Evolutionary conservation across 2,329 filamentous ascomycete species (phyloP).

Genomic region (Aspergillus sp.): DNA sequence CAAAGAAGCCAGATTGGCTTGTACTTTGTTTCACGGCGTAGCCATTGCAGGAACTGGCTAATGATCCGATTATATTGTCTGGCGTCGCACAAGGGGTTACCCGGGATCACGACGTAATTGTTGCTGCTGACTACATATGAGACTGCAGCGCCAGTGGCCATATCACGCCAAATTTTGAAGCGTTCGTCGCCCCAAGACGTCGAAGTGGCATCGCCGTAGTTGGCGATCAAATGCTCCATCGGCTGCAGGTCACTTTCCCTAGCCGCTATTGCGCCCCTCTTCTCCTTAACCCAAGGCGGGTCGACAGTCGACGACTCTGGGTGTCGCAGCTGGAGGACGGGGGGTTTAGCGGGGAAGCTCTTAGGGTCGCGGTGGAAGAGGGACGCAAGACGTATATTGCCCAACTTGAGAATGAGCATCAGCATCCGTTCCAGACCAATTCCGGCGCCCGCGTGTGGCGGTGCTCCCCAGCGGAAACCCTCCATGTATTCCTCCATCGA

Average conservation of each 20-base stretch:
- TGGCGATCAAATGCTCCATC: conserved; percentile 84
- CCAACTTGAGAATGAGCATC: conserved; percentile 80
- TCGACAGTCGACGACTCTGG: conserved; percentile 82
- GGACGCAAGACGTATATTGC: conserved; percentile 85
- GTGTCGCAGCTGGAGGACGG: conserved; percentile 68
- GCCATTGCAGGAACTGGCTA: conserved; percentile 69
- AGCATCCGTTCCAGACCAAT: conserved; percentile 87
- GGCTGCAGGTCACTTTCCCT: conserved; percentile 63
- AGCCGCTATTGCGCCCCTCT: conserved; percentile 41
- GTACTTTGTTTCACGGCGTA: conserved; percentile 68
- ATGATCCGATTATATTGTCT: conserved; percentile 75
- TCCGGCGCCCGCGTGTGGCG: conserved; percentile 85
- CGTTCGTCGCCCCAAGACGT: conserved; percentile 91
- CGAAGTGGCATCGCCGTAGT: conserved; percentile 92
- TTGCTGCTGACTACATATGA: conserved; percentile 72
- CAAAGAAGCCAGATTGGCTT: conserved; percentile 89
- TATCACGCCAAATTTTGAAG: conserved; percentile 84
- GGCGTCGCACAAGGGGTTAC: conserved; percentile 80
- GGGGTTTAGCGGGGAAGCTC: conserved; percentile 71
- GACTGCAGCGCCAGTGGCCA: conserved; percentile 74
- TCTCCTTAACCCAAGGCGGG: conserved; percentile 57
- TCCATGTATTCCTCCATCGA: conserved; percentile 88
- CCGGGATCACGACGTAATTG: conserved; percentile 79
- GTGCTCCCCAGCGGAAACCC: conserved; percentile 83
- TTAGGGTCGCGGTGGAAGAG: conserved; percentile 87